Evolutionary conservation across 202 grass and related monocot genomes (phyloP).

Genomic region (Elaeis oleifera): DNA sequence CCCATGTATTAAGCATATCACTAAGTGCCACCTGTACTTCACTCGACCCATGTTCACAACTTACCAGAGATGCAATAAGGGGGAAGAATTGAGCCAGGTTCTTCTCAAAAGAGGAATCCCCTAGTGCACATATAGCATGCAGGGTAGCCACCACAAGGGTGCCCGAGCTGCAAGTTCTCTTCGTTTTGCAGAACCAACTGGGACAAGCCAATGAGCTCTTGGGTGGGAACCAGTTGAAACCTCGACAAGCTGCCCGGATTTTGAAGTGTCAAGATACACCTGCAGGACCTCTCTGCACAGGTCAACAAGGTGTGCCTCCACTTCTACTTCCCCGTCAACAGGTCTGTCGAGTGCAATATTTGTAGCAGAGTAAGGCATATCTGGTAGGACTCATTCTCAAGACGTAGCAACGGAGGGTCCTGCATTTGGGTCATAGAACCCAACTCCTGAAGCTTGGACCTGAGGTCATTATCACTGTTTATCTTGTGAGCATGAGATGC

Average conservation of each 20-base stretch:
- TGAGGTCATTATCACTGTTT: slow-evolving; percentile 78
- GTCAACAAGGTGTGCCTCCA: slow-evolving; percentile 60
- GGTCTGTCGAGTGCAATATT: slow-evolving; percentile 58
- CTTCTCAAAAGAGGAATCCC: slow-evolving; percentile 62
- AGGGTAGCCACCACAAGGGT: slow-evolving; percentile 83
- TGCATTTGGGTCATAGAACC: slow-evolving; percentile 99
- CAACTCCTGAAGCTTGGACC: slow-evolving; percentile 83
- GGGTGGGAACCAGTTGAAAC: slow-evolving; percentile 37
- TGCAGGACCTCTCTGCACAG: slow-evolving; percentile 88
- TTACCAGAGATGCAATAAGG: slow-evolving; percentile 71
- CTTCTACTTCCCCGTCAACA: slow-evolving; percentile 36
- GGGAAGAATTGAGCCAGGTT: slow-evolving; percentile 81
- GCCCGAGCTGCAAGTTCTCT: slow-evolving; percentile 90
- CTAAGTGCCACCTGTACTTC: slow-evolving; percentile 92
- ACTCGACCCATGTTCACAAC: slow-evolving; percentile 88
- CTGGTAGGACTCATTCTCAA: slow-evolving; percentile 97
- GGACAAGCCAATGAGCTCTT: slow-evolving; percentile 62
- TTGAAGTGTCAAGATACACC: slow-evolving; percentile 77
- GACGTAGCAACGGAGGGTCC: slow-evolving; percentile 79
- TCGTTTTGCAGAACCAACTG: slow-evolving; percentile 74
- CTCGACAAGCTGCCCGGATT: slow-evolving; percentile 29
- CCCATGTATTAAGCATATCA: slow-evolving; percentile 70
- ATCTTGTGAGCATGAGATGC: slow-evolving; percentile 90
- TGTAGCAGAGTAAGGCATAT: slow-evolving; percentile 75
- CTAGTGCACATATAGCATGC: slow-evolving; percentile 69